A percentile compares a stretch with the other conserved stretches of the same genome.
phyloP scores from a whole-genome alignment of 1,284 basidiomycete genomes.

The Coniophora puteana region DNA sequence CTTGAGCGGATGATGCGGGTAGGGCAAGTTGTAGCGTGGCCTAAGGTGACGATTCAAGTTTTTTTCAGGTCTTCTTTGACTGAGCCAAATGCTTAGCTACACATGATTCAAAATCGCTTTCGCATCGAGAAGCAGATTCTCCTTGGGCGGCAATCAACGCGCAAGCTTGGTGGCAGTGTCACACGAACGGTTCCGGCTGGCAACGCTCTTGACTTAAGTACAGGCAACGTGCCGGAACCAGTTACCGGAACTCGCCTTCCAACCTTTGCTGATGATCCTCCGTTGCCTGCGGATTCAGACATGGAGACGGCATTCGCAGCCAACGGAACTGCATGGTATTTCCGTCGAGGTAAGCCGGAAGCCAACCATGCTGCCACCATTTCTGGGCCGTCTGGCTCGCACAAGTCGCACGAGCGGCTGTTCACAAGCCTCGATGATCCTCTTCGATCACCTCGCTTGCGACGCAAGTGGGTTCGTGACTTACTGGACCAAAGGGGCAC shows the following conservation, averaged over 20 bases:
- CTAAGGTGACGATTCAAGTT: constrained; percentile 76
- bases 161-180: constrained; percentile 41
- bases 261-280: constrained; percentile 33
- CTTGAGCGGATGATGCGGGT: constrained; percentile 82
- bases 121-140: constrained; percentile 81
- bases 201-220: too few relatives aligned
- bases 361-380: constrained; percentile 16
- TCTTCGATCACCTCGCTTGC: constrained; percentile 36
- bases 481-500: constrained; percentile 31
- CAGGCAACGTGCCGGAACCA: constrained; percentile 12
- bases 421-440: constrained; percentile 31
- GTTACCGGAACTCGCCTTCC: constrained; percentile 5
- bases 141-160: constrained; percentile 73
- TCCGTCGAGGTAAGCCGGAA: constrained; percentile 28
- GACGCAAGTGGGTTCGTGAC: constrained; percentile 44
- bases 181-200: constrained; percentile 22
- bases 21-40: constrained; percentile 93
- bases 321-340: constrained; percentile 47
- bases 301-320: constrained; percentile 45
- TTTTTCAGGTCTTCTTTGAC: background rate
- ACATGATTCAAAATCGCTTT: constrained; percentile 87
- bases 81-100: constrained; percentile 48
- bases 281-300: constrained; percentile 60
- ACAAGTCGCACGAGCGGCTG: constrained; percentile 22
- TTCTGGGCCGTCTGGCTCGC: constrained; percentile 21